These are phyloP conservation scores for Yamadazyma triangularis DNA, from an alignment of 1,139 yeast species.

Conservation along the genomic window DNA sequence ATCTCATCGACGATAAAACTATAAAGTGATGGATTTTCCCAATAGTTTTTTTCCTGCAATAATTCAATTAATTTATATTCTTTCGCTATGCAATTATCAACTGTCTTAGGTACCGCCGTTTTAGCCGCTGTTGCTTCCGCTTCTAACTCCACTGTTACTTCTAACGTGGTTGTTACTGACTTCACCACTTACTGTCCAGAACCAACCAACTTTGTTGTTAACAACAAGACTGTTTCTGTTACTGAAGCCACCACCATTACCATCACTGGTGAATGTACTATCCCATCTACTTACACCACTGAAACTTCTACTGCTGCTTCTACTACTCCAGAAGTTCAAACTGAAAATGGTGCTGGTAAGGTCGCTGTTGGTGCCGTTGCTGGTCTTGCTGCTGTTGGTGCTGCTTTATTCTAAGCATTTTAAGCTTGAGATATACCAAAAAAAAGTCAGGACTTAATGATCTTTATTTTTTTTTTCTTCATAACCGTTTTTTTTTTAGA, in stretches of 20 bases:
- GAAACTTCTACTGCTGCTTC: slow-evolving; percentile 15
- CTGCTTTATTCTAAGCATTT: slow-evolving; percentile 47
- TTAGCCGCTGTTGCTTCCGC: slow-evolving; percentile 38
- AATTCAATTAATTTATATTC: no score
- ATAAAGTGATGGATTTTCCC: no score
- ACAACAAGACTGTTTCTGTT: slow-evolving; percentile 45
- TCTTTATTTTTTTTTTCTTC: no score
- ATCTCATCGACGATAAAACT: no score
- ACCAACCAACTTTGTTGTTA: slow-evolving; percentile 35
- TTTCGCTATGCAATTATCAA: slow-evolving; percentile 45
- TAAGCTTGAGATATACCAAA: no score
- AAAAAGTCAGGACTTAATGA: no score
- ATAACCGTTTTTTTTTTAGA: no score
- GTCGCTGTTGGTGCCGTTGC: slow-evolving; percentile 43
- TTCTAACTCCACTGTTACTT: slow-evolving; percentile 40
- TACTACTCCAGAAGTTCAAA: slow-evolving; percentile 11
- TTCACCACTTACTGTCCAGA: slow-evolving; percentile 46
- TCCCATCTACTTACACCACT: slow-evolving; percentile 40
- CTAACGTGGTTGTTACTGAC: slow-evolving; percentile 41
- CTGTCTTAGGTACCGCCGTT: slow-evolving; percentile 34
- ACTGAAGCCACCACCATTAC: slow-evolving; percentile 44
- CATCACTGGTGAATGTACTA: slow-evolving; percentile 44
- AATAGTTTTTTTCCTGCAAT: no score
- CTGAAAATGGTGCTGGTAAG: slow-evolving; percentile 31
- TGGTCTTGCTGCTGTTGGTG: slow-evolving; percentile 44